Conservation (phyloP, 208 protist species). For the Acanthamoeba sp. region DNA sequence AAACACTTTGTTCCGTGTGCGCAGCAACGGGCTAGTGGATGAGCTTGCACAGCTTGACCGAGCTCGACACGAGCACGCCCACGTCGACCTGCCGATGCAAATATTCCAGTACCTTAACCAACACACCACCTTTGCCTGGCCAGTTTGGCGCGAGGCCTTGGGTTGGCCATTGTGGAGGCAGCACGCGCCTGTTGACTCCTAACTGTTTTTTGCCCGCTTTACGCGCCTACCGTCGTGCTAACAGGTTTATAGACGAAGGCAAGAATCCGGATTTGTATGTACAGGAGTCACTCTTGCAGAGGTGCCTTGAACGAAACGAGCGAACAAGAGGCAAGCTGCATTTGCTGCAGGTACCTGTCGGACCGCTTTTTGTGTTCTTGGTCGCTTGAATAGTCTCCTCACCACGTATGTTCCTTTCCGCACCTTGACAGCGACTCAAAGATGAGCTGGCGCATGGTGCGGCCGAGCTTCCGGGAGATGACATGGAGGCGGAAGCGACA, state of each 20-base stretch:
- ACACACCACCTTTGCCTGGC: neutral
- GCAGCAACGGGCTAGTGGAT: neutral
- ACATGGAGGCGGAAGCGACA: neutral
- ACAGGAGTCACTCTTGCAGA: constrained; percentile 38
- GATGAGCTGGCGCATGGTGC: neutral
- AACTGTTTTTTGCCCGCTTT: too few species aligned
- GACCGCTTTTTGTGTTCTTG: neutral
- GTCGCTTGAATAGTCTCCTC: neutral
- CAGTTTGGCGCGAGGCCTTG: neutral
- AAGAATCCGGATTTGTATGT: constrained; percentile 58
- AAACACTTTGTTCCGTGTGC: neutral
- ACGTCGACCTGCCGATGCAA: constrained; percentile 52
- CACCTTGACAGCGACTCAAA: neutral
- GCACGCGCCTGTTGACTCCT: too few species aligned
- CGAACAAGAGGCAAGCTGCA: constrained; percentile 49
- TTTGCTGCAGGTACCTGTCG: neutral
- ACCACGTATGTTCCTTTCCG: neutral
- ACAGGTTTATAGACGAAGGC: constrained; percentile 50
- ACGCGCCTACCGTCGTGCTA: too few species aligned
- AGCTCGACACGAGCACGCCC: constrained; percentile 22
- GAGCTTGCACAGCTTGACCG: constrained; percentile 27
- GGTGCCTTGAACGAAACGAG: constrained; percentile 48
- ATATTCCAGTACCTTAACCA: constrained; percentile 37
- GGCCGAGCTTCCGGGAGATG: neutral
- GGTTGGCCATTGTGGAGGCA: too few species aligned